Conservation (phyloP, 306 rosid species). For the Gillenia trifoliata region DNA sequence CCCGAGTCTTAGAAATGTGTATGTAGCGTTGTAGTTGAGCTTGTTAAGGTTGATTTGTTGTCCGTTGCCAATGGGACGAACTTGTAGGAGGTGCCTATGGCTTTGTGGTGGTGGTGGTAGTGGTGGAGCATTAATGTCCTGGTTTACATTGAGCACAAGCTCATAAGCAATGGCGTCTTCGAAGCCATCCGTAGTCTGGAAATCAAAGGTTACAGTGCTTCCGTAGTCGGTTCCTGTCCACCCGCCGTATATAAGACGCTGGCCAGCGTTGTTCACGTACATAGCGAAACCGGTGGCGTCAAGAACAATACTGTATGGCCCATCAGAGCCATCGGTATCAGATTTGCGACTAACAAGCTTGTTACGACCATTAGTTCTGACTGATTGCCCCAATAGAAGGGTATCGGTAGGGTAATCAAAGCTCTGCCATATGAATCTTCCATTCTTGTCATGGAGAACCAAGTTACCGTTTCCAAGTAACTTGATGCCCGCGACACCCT, state of each 20-base stretch:
- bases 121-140: background rate
- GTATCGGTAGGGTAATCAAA: conserved; percentile 30
- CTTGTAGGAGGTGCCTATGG: conserved; percentile 15
- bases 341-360: conserved; percentile 29
- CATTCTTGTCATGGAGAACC: conserved; percentile 24
- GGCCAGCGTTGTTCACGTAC: conserved; percentile 23
- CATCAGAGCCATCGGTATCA: conserved; percentile 22
- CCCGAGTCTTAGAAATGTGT: conserved; percentile 24
- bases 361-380: conserved; percentile 9
- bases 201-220: conserved; percentile 14
- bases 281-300: conserved; percentile 15
- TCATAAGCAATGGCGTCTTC: conserved; percentile 19
- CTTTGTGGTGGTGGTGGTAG: background rate
- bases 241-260: conserved; percentile 28
- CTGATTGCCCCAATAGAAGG: conserved; percentile 23
- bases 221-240: conserved; percentile 10
- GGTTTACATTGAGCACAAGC: conserved; percentile 8
- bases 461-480: conserved; percentile 27
- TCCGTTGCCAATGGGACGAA: conserved; percentile 19
- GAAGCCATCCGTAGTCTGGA: background rate
- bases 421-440: conserved; percentile 33
- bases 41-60: conserved; percentile 4
- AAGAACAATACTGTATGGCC: conserved; percentile 24
- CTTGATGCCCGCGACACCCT: conserved; percentile 23
- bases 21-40: conserved; percentile 24